Percentiles rank a stretch among this genome's conserved stretches.
Conservation (phyloP, 208 protist genomes). For the Leishmania major region DNA sequence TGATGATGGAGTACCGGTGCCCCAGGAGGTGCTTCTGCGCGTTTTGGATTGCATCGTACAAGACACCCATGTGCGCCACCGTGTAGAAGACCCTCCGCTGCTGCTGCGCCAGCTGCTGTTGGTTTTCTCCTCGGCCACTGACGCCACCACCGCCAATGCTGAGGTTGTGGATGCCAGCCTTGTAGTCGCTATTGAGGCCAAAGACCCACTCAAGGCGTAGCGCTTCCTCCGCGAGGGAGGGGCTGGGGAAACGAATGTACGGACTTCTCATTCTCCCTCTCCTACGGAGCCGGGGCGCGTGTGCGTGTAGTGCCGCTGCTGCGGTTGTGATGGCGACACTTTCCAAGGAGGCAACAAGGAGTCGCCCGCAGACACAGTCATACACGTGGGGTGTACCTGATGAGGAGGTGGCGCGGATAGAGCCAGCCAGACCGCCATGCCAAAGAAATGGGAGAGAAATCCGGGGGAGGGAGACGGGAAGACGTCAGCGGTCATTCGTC, state of each 20-base stretch:
- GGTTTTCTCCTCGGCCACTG: not conserved
- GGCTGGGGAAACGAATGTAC: constrained; percentile 33
- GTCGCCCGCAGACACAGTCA: not conserved
- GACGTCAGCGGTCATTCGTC: not conserved
- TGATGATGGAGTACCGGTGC: constrained; percentile 86
- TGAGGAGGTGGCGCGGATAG: not conserved
- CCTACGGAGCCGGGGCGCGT: not conserved
- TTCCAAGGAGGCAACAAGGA: not conserved
- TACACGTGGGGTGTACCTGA: not conserved
- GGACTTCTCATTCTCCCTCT: constrained; percentile 15
- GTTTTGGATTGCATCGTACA: constrained; percentile 91
- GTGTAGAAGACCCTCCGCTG: constrained; percentile 91
- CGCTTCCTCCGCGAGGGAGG: constrained; percentile 50
- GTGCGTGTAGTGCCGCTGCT: not conserved
- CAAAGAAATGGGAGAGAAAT: not conserved
- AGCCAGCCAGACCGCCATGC: not conserved
- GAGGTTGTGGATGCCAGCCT: constrained; percentile 88
- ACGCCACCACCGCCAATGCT: constrained; percentile 28
- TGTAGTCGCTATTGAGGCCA: constrained; percentile 92
- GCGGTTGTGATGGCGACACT: not conserved
- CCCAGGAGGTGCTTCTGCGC: constrained; percentile 91
- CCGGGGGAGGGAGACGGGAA: not conserved
- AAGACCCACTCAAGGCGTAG: constrained; percentile 90
- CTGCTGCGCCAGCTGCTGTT: constrained; percentile 18
- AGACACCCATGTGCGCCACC: constrained; percentile 88